These are phyloP conservation scores for Quercus agrifolia DNA, from an alignment of 306 rosid species.

Conservation along the genomic window DNA sequence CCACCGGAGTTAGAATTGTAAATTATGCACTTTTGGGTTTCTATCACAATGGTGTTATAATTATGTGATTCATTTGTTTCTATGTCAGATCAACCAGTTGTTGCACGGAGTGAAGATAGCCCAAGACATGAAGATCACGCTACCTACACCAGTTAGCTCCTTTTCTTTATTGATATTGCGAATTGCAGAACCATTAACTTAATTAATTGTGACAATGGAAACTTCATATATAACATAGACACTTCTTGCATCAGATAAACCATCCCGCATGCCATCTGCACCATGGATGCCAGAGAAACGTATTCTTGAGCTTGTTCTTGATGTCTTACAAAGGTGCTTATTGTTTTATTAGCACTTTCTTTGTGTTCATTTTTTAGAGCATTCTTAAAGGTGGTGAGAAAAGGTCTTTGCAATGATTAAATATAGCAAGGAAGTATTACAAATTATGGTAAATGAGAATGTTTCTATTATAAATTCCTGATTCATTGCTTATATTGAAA, in stretches of 20 bases:
- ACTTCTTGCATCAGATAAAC: conserved; percentile 32
- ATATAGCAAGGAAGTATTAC: neutral
- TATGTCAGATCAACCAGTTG: conserved; percentile 9
- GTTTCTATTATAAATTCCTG: neutral
- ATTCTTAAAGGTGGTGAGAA: neutral
- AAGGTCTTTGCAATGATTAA: neutral
- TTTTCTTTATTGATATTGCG: neutral
- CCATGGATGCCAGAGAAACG: conserved; percentile 44
- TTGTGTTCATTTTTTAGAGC: neutral
- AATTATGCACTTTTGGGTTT: neutral
- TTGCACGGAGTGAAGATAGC: neutral
- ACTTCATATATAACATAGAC: conserved; percentile 1
- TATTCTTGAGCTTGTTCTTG: conserved; percentile 56
- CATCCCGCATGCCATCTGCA: conserved; percentile 26
- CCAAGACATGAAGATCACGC: conserved; percentile 4
- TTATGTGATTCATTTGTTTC: neutral
- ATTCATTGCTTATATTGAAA: neutral
- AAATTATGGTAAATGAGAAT: neutral
- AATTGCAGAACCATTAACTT: neutral
- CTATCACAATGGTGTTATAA: neutral
- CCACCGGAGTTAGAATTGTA: neutral
- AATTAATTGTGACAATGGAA: neutral
- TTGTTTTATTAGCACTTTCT: neutral
- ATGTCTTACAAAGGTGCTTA: conserved; percentile 57
- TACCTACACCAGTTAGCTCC: conserved; percentile 6